Evolutionary conservation across 768 basidiomycete species (phyloP).

Genomic region (Mrakia gelida): DNA sequence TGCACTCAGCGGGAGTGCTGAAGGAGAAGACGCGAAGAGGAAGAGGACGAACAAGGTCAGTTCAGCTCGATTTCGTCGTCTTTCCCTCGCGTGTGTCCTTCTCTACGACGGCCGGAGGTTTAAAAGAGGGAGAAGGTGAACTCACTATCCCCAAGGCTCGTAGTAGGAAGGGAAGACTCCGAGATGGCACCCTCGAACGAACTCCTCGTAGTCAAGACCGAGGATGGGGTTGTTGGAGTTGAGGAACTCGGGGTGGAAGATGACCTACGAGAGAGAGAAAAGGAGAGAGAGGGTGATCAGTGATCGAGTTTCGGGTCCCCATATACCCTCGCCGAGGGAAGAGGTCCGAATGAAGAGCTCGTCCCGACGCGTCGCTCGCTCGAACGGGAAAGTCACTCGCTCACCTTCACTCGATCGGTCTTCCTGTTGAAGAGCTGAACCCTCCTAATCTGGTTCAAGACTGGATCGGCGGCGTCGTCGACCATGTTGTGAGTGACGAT

Average conservation of each 20-base stretch:
- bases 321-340: too few species aligned
- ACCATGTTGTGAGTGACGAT: constrained; percentile 99
- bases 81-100: neutral
- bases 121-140: neutral
- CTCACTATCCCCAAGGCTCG: constrained; percentile 70
- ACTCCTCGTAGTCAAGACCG: constrained; percentile 97
- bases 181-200: constrained; percentile 94
- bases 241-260: constrained; percentile 55
- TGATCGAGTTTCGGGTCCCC: too few species aligned
- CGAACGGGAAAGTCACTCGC: neutral
- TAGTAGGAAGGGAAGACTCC: constrained; percentile 99
- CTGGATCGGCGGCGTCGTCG: constrained; percentile 86
- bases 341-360: neutral
- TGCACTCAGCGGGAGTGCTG: constrained; percentile 88
- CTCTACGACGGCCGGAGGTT: neutral
- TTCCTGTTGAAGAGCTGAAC: constrained; percentile 87
- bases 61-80: too few species aligned
- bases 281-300: neutral
- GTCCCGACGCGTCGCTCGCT: neutral
- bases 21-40: constrained; percentile 34
- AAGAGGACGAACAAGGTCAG: neutral
- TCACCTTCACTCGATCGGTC: constrained; percentile 87
- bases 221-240: constrained; percentile 97
- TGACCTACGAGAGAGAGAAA: constrained; percentile 1
- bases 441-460: constrained; percentile 83